A percentile compares a stretch with the other conserved stretches of the same genome.
phyloP scores from a whole-genome alignment of 352 stramenopile species.

The Elongisporangium undulatum region DNA sequence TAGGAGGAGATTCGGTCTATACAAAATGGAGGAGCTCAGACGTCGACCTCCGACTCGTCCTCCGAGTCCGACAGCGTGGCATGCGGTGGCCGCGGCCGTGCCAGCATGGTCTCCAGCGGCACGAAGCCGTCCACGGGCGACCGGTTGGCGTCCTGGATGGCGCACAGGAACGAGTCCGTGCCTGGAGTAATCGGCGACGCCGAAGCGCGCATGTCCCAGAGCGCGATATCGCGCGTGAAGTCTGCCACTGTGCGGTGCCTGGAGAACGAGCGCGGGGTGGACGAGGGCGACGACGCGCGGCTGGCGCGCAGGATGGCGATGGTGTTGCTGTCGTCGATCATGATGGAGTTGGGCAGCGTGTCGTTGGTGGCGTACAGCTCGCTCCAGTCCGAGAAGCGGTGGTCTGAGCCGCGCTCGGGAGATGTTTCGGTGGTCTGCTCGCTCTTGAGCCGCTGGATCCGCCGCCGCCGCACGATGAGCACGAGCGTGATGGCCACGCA shows the following conservation, averaged over 20 bases:
- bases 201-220: constrained; percentile 41
- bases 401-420: constrained; percentile 15
- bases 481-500: constrained; percentile 12
- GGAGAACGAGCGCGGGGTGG: constrained; percentile 8
- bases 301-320: constrained; percentile 49
- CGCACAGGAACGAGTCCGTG: constrained; percentile 20
- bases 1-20: neutral
- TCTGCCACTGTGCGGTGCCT: constrained; percentile 30
- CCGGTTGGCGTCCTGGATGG: constrained; percentile 4
- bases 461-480: constrained; percentile 8
- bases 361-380: constrained; percentile 42
- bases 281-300: constrained; percentile 23
- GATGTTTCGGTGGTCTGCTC: constrained; percentile 5
- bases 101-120: constrained; percentile 24
- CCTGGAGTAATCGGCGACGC: constrained; percentile 45
- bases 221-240: constrained; percentile 39
- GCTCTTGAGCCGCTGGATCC: constrained; percentile 5
- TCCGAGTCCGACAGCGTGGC: constrained; percentile 16
- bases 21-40: constrained; percentile 7
- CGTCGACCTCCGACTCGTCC: constrained; percentile 29
- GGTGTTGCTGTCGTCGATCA: constrained; percentile 33
- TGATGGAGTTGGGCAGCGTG: constrained; percentile 22
- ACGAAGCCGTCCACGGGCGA: constrained; percentile 36
- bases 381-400: constrained; percentile 39
- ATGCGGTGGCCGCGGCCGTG: constrained; percentile 10